phyloP scores from a whole-genome alignment of 306 rosid species.

The Luffa aegyptiaca region DNA sequence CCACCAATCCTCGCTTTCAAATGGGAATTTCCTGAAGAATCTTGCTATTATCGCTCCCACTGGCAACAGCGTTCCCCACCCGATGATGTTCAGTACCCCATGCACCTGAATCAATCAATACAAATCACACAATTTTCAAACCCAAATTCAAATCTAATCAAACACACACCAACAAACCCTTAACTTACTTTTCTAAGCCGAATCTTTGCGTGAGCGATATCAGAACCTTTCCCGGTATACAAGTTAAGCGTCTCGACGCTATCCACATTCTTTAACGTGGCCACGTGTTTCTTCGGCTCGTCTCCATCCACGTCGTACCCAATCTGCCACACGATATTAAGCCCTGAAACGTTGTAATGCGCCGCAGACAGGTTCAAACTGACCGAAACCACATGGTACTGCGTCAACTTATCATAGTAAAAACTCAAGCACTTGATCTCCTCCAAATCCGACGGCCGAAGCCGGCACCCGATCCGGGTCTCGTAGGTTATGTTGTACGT shows the following conservation, averaged over 20 bases:
- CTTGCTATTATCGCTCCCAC: conserved; percentile 57
- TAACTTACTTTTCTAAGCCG: conserved; percentile 26
- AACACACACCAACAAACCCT: too few species aligned
- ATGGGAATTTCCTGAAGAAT: conserved; percentile 28
- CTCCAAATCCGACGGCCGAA: conserved; percentile 6
- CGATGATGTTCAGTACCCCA: conserved; percentile 65
- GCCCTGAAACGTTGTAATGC: conserved; percentile 9
- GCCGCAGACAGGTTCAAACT: conserved; percentile 19
- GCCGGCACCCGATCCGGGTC: conserved; percentile 41
- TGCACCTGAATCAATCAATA: conserved; percentile 34
- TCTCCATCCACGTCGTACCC: conserved; percentile 11
- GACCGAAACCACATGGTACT: conserved; percentile 19
- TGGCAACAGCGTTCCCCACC: conserved; percentile 76
- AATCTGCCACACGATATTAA: conserved; percentile 80
- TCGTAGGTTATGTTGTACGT: conserved; percentile 31
- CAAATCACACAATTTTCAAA: neutral
- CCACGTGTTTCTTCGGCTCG: conserved; percentile 31
- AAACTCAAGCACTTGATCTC: neutral
- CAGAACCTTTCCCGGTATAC: neutral
- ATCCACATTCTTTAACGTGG: conserved; percentile 40
- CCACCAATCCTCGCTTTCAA: neutral
- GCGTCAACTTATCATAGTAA: neutral
- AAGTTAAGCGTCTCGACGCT: conserved; percentile 53
- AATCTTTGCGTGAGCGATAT: conserved; percentile 13
- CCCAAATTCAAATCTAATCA: too few species aligned